Evolutionary conservation across 208 protist genomes (phyloP), one percentile per base, ranked within the genome.

Genomic region (Trypanosoma theileri): DNA sequence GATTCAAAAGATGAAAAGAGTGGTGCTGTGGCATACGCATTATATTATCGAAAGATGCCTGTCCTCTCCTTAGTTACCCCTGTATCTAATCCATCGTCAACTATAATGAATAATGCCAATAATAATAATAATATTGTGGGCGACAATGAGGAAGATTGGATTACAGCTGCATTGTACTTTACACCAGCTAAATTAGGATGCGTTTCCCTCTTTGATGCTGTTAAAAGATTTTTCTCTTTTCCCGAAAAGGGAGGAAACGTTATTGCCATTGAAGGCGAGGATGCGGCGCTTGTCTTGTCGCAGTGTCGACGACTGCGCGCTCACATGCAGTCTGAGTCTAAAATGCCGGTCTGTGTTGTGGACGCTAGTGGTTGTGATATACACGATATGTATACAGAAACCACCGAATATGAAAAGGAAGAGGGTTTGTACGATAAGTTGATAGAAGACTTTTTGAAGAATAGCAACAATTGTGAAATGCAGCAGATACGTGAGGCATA

Each of bases 21-120:
- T 35, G 87, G 81, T 12, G 77, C 64, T 11, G 82, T 90, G 14
- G 65, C 80, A 28, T 93, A 93, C 63, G 87, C 87, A 1, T 57
- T 93, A 53, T 80, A 90, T 63, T 73, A 66, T 16, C 73, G 80
- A 19, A 69, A 85, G 63, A 90, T 93, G 75, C 87, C 87, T 3
- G 84, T 93, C 28, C 28, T 35, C 28, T 35, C 28, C 28, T 6
- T 35, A 35, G 28, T 35, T 35, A 6, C 28, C 28, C 28, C 28
- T 35, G 28, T 8, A 35, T 1, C 6, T 35, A 1, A 35, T 35
- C 28, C 1, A 16, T 53, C 90, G 16, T 78, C 79, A 8, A 80
- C 89, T 26, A 31, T 17, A 10, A 40, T 41, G 48, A 16, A 7
- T 35, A 35, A 21, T 42, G 59, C 22, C 24, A 60, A n/a, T 11